Base-by-base conservation (phyloP, 441 rosid genomes). In the Populus hybrid region DNA sequence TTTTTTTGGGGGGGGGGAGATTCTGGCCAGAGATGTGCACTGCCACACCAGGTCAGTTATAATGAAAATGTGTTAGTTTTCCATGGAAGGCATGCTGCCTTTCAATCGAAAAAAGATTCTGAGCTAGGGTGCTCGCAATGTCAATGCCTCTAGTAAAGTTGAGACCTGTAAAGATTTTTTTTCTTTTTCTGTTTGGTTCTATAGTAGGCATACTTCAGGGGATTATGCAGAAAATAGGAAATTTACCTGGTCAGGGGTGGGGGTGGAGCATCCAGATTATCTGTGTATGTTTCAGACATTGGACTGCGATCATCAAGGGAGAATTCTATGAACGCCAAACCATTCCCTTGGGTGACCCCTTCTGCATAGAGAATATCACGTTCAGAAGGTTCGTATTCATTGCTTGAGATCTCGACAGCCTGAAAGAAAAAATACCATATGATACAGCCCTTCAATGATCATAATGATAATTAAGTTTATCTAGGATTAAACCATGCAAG, bases 371-470 rank as follows among this genome's bases (percentile, higher is more conserved):
- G 89, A 18, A 97, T 97, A 82, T 97, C 99, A 24, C 91, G 86
- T 71, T 97, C 98, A 0, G 97, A 88, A 73, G 99, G 98, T 87
- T 94, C 98, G 26, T 93, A 97, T 76, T 97, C 99, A 67, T 94
- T 97, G 90, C 99, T 92, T 0, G 99, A 97, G 72, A 97, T 89
- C 87, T 97, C 99, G 76, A 97, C 92, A 1, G 98, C 99, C 99
- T 97, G 91, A 74, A 86, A 83, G 71, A 73, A 81, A 74, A 32
- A 75, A 77, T 40, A 76, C 40, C 35, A 28, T 36, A 64, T 53
- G 35, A 69, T 30, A 64, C 6, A 24, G 53, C 73, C 71, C 69
- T 69, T 72, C 67, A 75, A 36, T 30, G 34, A 42, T 72, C 24
- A 30, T 24, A 7, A 18, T 68, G 61, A 69, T 69, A 59, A 34